A percentile compares a stretch with the other conserved stretches of the same genome.
Conservation (phyloP, 345 rosid genomes). For the Lepidium didymum region DNA sequence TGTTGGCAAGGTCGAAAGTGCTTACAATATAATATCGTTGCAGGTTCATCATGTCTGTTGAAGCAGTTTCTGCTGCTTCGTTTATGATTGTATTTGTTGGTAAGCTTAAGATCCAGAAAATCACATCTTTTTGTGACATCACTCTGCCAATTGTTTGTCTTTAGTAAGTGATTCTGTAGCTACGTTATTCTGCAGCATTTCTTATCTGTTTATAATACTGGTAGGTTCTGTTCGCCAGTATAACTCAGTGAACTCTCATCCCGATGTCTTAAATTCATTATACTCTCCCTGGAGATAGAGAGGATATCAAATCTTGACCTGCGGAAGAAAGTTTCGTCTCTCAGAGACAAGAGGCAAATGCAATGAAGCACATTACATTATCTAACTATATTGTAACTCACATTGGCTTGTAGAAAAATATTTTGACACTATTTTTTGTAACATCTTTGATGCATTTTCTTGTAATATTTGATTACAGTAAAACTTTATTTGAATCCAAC, state of each 20-base stretch:
- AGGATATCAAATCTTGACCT: constrained; percentile 68
- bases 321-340: constrained; percentile 48
- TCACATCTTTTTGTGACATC: neutral
- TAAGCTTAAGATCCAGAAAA: constrained; percentile 32
- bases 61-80: constrained; percentile 80
- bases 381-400: constrained; percentile 4
- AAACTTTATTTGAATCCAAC: neutral
- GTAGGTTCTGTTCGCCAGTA: constrained; percentile 84
- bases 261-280: constrained; percentile 86
- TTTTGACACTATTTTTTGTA: constrained; percentile 11
- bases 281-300: constrained; percentile 92
- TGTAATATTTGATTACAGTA: neutral
- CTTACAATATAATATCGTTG: constrained; percentile 13
- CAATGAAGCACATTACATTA: constrained; percentile 1
- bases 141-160: neutral
- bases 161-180: neutral
- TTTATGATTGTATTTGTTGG: constrained; percentile 77
- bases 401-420: neutral
- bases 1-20: neutral
- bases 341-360: constrained; percentile 8
- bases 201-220: constrained; percentile 5
- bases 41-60: constrained; percentile 87
- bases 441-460: constrained; percentile 2
- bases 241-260: constrained; percentile 85
- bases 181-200: neutral